Percentiles rank a stretch among this genome's conserved stretches.
phyloP scores from a whole-genome alignment of 169 alveolate species.

The Plasmodium berghei region DNA sequence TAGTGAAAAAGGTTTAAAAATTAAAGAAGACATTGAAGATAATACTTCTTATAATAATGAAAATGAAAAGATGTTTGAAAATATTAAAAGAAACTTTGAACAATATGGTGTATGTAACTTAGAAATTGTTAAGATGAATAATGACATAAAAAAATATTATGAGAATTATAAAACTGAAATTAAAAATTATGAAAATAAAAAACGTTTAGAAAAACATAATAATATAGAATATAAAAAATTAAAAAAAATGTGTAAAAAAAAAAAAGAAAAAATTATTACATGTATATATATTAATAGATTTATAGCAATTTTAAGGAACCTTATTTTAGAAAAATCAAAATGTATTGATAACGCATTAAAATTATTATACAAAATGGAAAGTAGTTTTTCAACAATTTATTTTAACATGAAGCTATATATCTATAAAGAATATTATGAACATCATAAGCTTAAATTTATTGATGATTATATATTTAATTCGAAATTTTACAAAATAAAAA shows the following conservation, averaged over 20 bases:
- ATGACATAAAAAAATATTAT: slow-evolving; percentile 30
- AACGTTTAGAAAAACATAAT: slow-evolving; percentile 4
- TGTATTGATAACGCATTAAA: slow-evolving; percentile 29
- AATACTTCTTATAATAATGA: slow-evolving; percentile 6
- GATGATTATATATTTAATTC: slow-evolving; percentile 58
- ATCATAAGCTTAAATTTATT: slow-evolving; percentile 23
- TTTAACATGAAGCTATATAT: slow-evolving; percentile 56
- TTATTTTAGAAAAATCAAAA: slow-evolving; percentile 19
- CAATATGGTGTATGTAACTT: slow-evolving; percentile 48
- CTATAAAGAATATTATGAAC: slow-evolving; percentile 60
- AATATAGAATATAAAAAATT: neutral
- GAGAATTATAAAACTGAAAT: neutral
- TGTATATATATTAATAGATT: slow-evolving; percentile 14
- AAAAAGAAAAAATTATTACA: slow-evolving; percentile 31
- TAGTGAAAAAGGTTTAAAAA: neutral
- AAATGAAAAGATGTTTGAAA: slow-evolving; percentile 32
- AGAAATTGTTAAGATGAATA: slow-evolving; percentile 48
- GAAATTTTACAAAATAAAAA: slow-evolving; percentile 36
- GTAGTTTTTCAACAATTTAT: slow-evolving; percentile 29
- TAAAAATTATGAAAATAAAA: slow-evolving; percentile 4
- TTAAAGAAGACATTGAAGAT: slow-evolving; percentile 7
- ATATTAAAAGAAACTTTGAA: slow-evolving; percentile 29
- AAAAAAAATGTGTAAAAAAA: neutral
- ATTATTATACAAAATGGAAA: slow-evolving; percentile 24
- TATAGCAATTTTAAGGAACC: slow-evolving; percentile 21